Base-by-base conservation (phyloP, 371 early-diverging fungal species). In the Mucor irregularis region DNA sequence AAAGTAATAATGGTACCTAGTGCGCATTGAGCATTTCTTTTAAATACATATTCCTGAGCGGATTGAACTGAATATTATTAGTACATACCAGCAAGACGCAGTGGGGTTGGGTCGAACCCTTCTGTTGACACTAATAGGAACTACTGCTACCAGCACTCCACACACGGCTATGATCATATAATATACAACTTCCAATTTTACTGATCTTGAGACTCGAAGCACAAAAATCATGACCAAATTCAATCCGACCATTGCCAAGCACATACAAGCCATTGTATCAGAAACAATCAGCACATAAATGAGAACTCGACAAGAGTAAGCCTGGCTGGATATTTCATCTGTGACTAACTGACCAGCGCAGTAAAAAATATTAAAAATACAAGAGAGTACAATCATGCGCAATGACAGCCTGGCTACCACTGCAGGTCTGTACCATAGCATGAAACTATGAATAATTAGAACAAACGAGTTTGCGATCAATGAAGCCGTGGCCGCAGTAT, bases 161-260 rank as follows among this genome's bases (percentile, higher is more conserved):
- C 56, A 40, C 1, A 56, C 0, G 16, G 35, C 11, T 0, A 67
- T 54, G 3, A 56, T 25, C 0, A 43, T 8, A 31, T 71, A 75
- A 39, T 75, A 75, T 2, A 64, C 40, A 3, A 71, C 49, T n/a
- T 75, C 72, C 11, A 62, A 31, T 19, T 62, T 62, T 16, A 51
- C 14, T 1, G 67, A 62, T n/a, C 53, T 49, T 1, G 57, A 34
- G 2, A 67, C 56, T 5, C 61, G 66, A 2, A 69, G 37, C 7
- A 67, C 58, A 43, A 75, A 67, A 0, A 75, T 65, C 49, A 69
- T 40, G 11, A 69, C 68, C 4, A 75, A 38, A 25, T 71, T 75
- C 2, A 74, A 30, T 1, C 75, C 69, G 0, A 75, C 56, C 65
- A 75, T 67, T 1, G 72, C 63, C 21, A 75, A 49, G 7, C 65